phyloP scores from a whole-genome alignment of 345 rosid species.

The Camelina laxa region DNA sequence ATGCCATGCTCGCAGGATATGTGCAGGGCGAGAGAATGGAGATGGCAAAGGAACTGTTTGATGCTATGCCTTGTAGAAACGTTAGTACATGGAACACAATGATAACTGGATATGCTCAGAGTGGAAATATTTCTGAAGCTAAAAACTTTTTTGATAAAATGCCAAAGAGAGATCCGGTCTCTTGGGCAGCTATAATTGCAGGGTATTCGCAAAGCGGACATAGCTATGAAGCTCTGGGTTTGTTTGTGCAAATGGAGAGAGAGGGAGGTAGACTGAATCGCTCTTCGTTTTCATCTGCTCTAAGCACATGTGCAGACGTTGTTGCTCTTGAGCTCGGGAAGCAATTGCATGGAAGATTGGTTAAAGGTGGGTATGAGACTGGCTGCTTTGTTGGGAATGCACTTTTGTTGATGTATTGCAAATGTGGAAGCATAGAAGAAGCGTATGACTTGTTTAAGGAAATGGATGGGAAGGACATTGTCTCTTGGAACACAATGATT shows the following conservation, averaged over 20 bases:
- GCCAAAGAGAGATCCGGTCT: constrained; percentile 61
- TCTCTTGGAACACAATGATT: constrained; percentile 78
- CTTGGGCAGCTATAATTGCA: constrained; percentile 82
- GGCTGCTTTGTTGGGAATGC: constrained; percentile 74
- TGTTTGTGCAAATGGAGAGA: constrained; percentile 65
- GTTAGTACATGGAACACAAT: constrained; percentile 73
- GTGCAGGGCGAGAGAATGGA: constrained; percentile 59
- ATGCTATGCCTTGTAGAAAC: constrained; percentile 57
- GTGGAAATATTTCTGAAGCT: constrained; percentile 52
- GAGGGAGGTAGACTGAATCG: constrained; percentile 65
- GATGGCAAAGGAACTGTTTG: constrained; percentile 66
- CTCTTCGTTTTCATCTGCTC: constrained; percentile 62
- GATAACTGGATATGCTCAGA: constrained; percentile 70
- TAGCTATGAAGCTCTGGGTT: constrained; percentile 56
- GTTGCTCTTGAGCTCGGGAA: constrained; percentile 71
- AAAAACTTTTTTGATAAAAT: constrained; percentile 58
- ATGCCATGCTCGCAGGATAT: constrained; percentile 77
- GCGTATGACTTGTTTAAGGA: constrained; percentile 60
- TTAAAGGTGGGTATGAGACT: constrained; percentile 64
- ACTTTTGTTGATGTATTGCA: constrained; percentile 72
- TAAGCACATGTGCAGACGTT: constrained; percentile 67
- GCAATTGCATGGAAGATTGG: constrained; percentile 68
- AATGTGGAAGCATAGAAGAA: constrained; percentile 75
- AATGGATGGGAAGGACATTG: constrained; percentile 61
- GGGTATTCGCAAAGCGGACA: constrained; percentile 66